Percentiles rank a stretch among this genome's conserved stretches.
Conservation (phyloP, 192 early-diverging fungal species). For the Coemansia sp. region DNA sequence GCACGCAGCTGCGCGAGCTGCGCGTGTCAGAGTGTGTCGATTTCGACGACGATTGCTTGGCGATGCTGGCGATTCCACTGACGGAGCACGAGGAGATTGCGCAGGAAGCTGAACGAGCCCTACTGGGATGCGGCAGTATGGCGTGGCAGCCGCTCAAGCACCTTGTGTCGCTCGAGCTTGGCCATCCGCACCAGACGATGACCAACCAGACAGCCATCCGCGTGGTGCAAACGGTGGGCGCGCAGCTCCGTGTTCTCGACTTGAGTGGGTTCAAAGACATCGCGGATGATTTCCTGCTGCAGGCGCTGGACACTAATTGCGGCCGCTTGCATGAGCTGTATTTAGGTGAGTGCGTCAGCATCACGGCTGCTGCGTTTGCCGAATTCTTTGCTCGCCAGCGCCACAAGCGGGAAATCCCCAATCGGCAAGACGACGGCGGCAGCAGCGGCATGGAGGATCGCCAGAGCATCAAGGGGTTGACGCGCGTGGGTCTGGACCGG, state of each 20-base stretch:
- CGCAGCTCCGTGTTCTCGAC: constrained; percentile 32
- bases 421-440: background rate
- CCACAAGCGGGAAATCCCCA: background rate
- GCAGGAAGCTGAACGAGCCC: constrained; percentile 36
- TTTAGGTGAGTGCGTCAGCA: constrained; percentile 29
- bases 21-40: constrained; percentile 61
- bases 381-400: constrained; percentile 30
- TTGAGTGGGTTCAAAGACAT: constrained; percentile 44
- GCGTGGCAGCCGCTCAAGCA: constrained; percentile 29
- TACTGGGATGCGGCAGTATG: constrained; percentile 3
- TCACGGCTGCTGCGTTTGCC: constrained; percentile 28
- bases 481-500: constrained; percentile 59
- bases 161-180: constrained; percentile 25
- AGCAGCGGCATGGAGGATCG: background rate
- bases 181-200: constrained; percentile 33
- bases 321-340: constrained; percentile 30
- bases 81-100: constrained; percentile 32
- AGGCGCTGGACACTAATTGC: constrained; percentile 15
- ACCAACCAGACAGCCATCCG: constrained; percentile 23
- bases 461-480: constrained; percentile 26
- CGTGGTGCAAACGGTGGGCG: constrained; percentile 27
- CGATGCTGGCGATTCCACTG: constrained; percentile 37
- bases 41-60: constrained; percentile 56
- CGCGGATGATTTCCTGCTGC: constrained; percentile 27
- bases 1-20: constrained; percentile 61